Evolutionary conservation across 2,329 filamentous ascomycete genomes (phyloP).

Genomic region (Botrytis fabae): DNA sequence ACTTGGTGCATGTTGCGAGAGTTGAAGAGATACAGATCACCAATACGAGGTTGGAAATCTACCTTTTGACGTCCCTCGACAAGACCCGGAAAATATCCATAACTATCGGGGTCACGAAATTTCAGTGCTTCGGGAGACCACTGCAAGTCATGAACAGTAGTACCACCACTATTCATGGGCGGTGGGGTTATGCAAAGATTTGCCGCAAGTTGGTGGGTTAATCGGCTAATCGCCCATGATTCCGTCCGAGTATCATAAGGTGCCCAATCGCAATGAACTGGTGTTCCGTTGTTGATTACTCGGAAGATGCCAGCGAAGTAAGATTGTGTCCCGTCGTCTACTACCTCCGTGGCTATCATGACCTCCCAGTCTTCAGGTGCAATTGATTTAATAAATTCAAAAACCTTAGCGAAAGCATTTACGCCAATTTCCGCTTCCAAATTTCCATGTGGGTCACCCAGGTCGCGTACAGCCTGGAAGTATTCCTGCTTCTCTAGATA

Average conservation of each 20-base stretch:
- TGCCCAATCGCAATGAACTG: constrained; percentile 36
- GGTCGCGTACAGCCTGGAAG: constrained; percentile 4
- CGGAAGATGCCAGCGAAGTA: constrained; percentile 45
- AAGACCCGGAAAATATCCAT: constrained; percentile 16
- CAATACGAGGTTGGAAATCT: constrained; percentile 7
- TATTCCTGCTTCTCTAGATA: constrained; percentile 13
- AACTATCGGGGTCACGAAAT: constrained; percentile 12
- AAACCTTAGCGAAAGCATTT: constrained; percentile 12
- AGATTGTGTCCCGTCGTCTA: constrained; percentile 2
- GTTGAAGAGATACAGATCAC: constrained; percentile 16
- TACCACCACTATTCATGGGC: constrained; percentile 1
- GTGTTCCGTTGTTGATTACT: constrained; percentile 42
- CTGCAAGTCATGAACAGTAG: constrained; percentile 6
- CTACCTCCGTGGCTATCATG: constrained; percentile 12
- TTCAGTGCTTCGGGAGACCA: constrained; percentile 13
- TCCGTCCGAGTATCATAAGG: constrained; percentile 27
- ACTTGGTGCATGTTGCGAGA: constrained; percentile 21
- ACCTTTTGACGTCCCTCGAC: not conserved
- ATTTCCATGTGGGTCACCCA: not conserved
- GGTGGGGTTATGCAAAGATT: constrained; percentile 6
- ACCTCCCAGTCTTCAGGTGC: constrained; percentile 14
- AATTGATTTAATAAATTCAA: constrained; percentile 14
- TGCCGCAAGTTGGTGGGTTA: constrained; percentile 17
- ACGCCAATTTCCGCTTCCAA: constrained; percentile 6
- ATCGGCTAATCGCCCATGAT: constrained; percentile 21